Conservation (phyloP, 768 basidiomycete genomes). For the Crucibulum laeve region DNA sequence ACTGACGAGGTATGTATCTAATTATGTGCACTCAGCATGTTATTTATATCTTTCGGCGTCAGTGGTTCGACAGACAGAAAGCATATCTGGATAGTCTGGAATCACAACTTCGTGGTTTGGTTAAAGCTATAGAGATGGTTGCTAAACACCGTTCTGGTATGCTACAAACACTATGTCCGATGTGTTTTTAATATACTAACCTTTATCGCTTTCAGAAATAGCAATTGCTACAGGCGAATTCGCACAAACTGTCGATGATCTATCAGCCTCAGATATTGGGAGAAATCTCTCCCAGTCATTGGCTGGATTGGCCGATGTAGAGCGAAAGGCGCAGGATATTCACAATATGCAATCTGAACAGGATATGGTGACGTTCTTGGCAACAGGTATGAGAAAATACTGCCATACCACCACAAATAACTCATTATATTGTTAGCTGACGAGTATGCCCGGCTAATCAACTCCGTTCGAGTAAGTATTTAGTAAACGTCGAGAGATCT, state of each 20-base stretch:
- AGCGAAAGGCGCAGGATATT: slow-evolving; percentile 68
- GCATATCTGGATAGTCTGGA: slow-evolving; percentile 86
- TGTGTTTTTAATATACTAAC: background rate
- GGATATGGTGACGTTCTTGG: slow-evolving; percentile 78
- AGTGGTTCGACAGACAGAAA: slow-evolving; percentile 94
- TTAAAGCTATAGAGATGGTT: slow-evolving; percentile 84
- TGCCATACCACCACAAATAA: background rate
- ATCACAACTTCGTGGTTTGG: slow-evolving; percentile 79
- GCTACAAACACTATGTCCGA: slow-evolving; percentile 8
- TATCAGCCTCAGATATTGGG: slow-evolving; percentile 75
- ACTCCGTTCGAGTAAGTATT: slow-evolving; percentile 71
- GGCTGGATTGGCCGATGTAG: slow-evolving; percentile 66
- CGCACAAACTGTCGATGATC: slow-evolving; percentile 59
- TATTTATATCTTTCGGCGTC: background rate
- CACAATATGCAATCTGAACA: slow-evolving; percentile 74
- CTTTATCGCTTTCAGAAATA: slow-evolving; percentile 46
- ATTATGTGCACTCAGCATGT: background rate
- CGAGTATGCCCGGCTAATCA: slow-evolving; percentile 90
- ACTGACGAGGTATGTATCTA: slow-evolving; percentile 80
- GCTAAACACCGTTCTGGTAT: slow-evolving; percentile 76
- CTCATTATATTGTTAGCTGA: slow-evolving; percentile 44
- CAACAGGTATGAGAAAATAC: slow-evolving; percentile 45
- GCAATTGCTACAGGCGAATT: slow-evolving; percentile 75
- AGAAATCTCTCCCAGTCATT: slow-evolving; percentile 70
- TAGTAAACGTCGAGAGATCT: background rate